These are phyloP conservation scores for Trichoderma hamatum DNA, from an alignment of 2,329 filamentous ascomycete species.

Conservation along the genomic window DNA sequence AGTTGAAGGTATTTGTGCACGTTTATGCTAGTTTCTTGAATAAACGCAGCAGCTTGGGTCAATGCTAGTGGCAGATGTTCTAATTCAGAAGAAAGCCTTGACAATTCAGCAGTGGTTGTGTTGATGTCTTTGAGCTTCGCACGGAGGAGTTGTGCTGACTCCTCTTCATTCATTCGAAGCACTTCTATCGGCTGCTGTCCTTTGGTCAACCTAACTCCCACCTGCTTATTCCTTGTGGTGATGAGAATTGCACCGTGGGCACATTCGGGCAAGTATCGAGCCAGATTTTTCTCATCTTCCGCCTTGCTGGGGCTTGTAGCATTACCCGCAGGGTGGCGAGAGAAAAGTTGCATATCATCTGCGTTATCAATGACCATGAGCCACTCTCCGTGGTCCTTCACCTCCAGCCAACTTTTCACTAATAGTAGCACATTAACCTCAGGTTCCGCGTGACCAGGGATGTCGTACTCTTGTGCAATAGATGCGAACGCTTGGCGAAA, in stretches of 20 bases:
- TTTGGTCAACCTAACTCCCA: slow-evolving; percentile 32
- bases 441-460: slow-evolving; percentile 33
- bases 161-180: slow-evolving; percentile 35
- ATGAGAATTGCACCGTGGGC: slow-evolving; percentile 37
- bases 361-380: slow-evolving; percentile 29
- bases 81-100: slow-evolving; percentile 34
- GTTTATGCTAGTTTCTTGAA: slow-evolving; percentile 35
- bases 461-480: slow-evolving; percentile 35
- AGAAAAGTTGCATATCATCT: slow-evolving; percentile 28
- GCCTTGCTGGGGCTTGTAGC: background rate
- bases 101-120: slow-evolving; percentile 23
- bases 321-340: background rate
- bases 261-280: slow-evolving; percentile 35
- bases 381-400: slow-evolving; percentile 30
- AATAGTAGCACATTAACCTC: slow-evolving; percentile 32
- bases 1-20: slow-evolving; percentile 37
- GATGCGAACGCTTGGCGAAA: slow-evolving; percentile 36
- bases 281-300: background rate
- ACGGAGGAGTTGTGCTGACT: slow-evolving; percentile 35
- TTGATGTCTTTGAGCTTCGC: slow-evolving; percentile 28
- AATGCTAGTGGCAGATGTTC: slow-evolving; percentile 41
- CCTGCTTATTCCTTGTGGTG: slow-evolving; percentile 40
- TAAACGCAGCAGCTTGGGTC: slow-evolving; percentile 41
- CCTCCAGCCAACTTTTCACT: slow-evolving; percentile 37
- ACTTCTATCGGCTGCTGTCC: slow-evolving; percentile 33